A percentile compares a stretch with the other conserved stretches of the same genome.
Evolutionary conservation across 2,329 filamentous ascomycete species (phyloP).

Genomic region (Aspergillus texensis): DNA sequence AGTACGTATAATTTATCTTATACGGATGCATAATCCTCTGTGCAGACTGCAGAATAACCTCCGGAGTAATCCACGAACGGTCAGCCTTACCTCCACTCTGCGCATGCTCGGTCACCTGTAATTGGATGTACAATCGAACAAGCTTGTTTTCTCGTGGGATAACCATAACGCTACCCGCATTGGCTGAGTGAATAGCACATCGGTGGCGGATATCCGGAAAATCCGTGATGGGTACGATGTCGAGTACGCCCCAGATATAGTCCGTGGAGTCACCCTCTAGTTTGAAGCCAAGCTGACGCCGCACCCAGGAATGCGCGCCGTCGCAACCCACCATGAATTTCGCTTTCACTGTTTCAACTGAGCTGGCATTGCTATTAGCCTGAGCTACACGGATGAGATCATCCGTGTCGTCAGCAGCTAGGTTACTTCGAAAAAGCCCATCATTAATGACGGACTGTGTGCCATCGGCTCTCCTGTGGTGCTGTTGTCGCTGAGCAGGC

Average conservation of each 20-base stretch:
- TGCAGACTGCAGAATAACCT: constrained; percentile 64
- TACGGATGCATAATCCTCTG: constrained; percentile 69
- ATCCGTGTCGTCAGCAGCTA: constrained; percentile 60
- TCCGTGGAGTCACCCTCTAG: constrained; percentile 58
- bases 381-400: constrained; percentile 45
- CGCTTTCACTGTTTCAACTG: constrained; percentile 50
- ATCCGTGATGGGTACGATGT: constrained; percentile 57
- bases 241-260: constrained; percentile 51
- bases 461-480: constrained; percentile 20
- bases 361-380: constrained; percentile 12
- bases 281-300: constrained; percentile 59
- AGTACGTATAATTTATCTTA: constrained; percentile 64
- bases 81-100: constrained; percentile 54
- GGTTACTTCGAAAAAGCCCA: constrained; percentile 64
- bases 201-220: constrained; percentile 64
- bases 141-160: constrained; percentile 67
- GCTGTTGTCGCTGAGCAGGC: constrained; percentile 44
- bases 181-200: constrained; percentile 60
- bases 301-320: constrained; percentile 68
- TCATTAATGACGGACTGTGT: constrained; percentile 43
- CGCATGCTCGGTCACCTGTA: constrained; percentile 47
- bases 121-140: constrained; percentile 67
- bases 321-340: constrained; percentile 71
- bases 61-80: constrained; percentile 64
- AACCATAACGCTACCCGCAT: constrained; percentile 63